These are phyloP conservation scores for Neofusicoccum kwambonambiense DNA, from an alignment of 2,329 filamentous ascomycete species.

Conservation along the genomic window DNA sequence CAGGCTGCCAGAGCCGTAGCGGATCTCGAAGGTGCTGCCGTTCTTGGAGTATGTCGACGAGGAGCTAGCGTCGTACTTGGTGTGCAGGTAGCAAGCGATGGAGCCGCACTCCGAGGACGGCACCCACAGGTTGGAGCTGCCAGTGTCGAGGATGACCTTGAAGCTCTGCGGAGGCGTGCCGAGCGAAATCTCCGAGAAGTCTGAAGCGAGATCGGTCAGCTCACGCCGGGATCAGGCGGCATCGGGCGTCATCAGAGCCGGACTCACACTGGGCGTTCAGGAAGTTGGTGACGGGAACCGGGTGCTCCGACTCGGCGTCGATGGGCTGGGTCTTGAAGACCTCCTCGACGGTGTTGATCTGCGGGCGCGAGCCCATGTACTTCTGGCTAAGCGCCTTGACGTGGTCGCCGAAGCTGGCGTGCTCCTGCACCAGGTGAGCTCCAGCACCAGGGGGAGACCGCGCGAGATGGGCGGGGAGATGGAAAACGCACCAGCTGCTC, in stretches of 20 bases:
- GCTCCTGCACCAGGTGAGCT: constrained; percentile 54
- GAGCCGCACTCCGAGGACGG: constrained; percentile 86
- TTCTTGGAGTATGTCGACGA: constrained; percentile 95
- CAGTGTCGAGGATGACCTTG: constrained; percentile 98
- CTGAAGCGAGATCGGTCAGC: constrained; percentile 45
- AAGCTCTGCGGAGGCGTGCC: constrained; percentile 90
- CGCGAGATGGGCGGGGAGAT: constrained; percentile 10
- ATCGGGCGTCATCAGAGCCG: background rate
- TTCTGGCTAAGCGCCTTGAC: constrained; percentile 86
- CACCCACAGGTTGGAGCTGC: constrained; percentile 99
- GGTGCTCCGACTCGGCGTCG: constrained; percentile 66
- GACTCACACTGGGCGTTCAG: constrained; percentile 94
- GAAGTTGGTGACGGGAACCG: constrained; percentile 93
- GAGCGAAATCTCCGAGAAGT: constrained; percentile 95
- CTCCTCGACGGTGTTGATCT: constrained; percentile 57
- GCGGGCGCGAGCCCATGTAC: constrained; percentile 83
- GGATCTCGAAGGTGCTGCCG: constrained; percentile 86
- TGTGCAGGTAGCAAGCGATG: constrained; percentile 97
- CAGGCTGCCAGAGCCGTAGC: constrained; percentile 91
- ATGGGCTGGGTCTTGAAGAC: constrained; percentile 76
- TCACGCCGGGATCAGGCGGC: background rate
- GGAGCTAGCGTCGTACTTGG: constrained; percentile 87
- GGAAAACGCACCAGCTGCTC: constrained; percentile 78
- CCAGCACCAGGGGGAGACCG: constrained; percentile 3
- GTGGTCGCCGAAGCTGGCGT: constrained; percentile 77